phyloP scores from a whole-genome alignment of 2,329 filamentous ascomycete genomes.

The Pseudogymnoascus sp. region DNA sequence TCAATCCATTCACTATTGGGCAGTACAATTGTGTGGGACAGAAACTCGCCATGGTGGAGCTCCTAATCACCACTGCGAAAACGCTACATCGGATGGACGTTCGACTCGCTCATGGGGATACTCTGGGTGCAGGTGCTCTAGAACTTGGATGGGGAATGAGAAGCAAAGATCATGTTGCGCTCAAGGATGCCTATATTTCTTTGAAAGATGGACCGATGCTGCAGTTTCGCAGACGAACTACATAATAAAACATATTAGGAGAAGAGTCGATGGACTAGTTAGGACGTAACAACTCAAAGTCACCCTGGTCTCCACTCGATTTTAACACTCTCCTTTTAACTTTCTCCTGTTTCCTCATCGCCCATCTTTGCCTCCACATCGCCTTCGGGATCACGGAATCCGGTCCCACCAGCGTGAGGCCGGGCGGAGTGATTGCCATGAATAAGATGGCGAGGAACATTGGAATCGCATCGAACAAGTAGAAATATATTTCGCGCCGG shows the following conservation, averaged over 20 bases:
- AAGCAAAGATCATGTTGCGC: background rate
- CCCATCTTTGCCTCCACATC: slow-evolving; percentile 3
- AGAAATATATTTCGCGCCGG: slow-evolving; percentile 44
- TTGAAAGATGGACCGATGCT: background rate
- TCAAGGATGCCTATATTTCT: background rate
- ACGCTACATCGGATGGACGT: slow-evolving; percentile 12
- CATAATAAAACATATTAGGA: background rate
- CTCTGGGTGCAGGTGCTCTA: background rate
- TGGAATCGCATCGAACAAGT: slow-evolving; percentile 45
- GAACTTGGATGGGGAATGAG: background rate
- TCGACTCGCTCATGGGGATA: background rate
- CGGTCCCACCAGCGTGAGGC: background rate
- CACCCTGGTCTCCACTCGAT: background rate
- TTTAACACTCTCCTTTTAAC: background rate
- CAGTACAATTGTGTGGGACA: slow-evolving; percentile 13
- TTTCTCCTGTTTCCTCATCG: background rate
- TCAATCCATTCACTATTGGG: slow-evolving; percentile 14
- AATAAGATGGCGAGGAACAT: slow-evolving; percentile 33
- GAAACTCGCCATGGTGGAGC: slow-evolving; percentile 15
- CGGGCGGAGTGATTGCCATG: background rate
- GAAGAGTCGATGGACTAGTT: background rate
- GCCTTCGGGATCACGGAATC: slow-evolving; percentile 1
- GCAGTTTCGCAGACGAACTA: background rate
- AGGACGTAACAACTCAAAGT: background rate
- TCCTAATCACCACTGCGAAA: slow-evolving; percentile 10